Evolutionary conservation across 2,329 filamentous ascomycete species (phyloP), one percentile per base, ranked within the genome.

Genomic region (Colletotrichum sp.): DNA sequence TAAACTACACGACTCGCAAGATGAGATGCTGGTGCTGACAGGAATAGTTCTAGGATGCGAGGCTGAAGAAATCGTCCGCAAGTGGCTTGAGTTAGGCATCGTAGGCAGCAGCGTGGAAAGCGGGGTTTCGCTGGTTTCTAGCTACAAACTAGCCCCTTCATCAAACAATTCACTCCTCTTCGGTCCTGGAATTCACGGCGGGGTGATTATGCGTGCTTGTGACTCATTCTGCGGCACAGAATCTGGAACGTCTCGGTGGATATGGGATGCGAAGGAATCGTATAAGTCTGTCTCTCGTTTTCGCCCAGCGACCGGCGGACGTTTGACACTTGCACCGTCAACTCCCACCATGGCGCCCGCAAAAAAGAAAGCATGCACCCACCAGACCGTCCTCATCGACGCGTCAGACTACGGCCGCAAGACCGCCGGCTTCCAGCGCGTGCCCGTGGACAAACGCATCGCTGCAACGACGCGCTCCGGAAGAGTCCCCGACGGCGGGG

Each of bases 391-490:
- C 49, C 39, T 39, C 28, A 8, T 76, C 44, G 73, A 76, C 28
- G 49, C 59, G 32, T 73, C 73, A 6, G 28, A 30, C 1, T 52
- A 73, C 44, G 70, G 70, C 44, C 70, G 64, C 28, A 13, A 7
- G 7, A 36, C 21, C 13, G 44, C 60, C 8, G 82, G 81, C 2
- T 87, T 85, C 77, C 68, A 79, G 24, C 80, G 83, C 9, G 71
- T 78, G 8, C 74, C 80, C 8, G 63, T 78, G n/a, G 78, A 78
- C 18, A 81, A 82, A 65, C 80, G 82, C 39, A 67, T 81, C n/a
- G 81, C 81, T 1, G 85, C 83, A 3, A 77, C 80, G 21, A 81
- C 80, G 16, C 78, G 64, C 12, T 81, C 80, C 13, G 84, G 83
- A 1, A 79, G 80, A 8, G 78, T 81, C 8, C 9, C 26, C 69